These are phyloP conservation scores for Suhomyces wounanorum DNA, from an alignment of 1,139 yeast genomes.

Conservation along the genomic window DNA sequence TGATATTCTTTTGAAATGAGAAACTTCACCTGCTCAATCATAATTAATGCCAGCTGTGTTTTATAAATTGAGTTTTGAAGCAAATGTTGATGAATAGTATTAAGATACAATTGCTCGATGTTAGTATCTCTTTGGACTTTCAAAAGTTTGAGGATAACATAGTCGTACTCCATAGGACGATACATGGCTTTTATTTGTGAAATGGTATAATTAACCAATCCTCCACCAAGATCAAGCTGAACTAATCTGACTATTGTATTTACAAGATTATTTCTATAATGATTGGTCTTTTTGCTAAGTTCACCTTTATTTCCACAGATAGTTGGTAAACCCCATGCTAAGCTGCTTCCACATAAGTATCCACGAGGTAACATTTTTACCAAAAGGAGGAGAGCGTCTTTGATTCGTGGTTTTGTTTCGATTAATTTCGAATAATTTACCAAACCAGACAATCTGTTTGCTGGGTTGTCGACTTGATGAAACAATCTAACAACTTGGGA, in stretches of 20 bases:
- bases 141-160: constrained; percentile 31
- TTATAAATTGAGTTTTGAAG: constrained; percentile 20
- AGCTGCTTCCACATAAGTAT: constrained; percentile 28
- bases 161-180: constrained; percentile 29
- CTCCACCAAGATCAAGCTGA: constrained; percentile 23
- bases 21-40: constrained; percentile 43
- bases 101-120: constrained; percentile 29
- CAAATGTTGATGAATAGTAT: constrained; percentile 29
- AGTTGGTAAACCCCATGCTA: constrained; percentile 31
- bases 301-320: constrained; percentile 33
- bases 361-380: constrained; percentile 32
- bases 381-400: constrained; percentile 21
- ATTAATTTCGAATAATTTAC: constrained; percentile 31
- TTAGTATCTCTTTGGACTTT: constrained; percentile 31
- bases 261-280: constrained; percentile 37
- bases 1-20: constrained; percentile 33
- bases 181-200: constrained; percentile 21
- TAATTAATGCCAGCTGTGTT: constrained; percentile 39
- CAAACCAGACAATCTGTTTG: constrained; percentile 37
- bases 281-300: constrained; percentile 26
- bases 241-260: constrained; percentile 32
- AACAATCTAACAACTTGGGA: constrained; percentile 38
- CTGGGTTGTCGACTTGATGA: constrained; percentile 36
- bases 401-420: constrained; percentile 20
- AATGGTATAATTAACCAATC: constrained; percentile 24